Evolutionary conservation across 371 early-diverging fungal species (phyloP), one percentile per base, ranked within the genome.

Genomic region (Racocetra persica): DNA sequence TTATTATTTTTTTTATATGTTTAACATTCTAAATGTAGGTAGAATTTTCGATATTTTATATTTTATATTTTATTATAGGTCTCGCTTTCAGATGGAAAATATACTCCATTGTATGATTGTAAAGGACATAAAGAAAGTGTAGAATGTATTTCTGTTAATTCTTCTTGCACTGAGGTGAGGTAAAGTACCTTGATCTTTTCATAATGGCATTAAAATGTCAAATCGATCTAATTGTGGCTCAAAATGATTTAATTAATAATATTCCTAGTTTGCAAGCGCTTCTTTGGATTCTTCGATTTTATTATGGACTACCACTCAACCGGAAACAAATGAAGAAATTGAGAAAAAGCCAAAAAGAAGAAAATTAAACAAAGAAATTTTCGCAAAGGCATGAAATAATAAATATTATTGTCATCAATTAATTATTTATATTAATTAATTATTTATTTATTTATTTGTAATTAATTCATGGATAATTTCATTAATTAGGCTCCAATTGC

Each of bases 231-330:
- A 66, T 69, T 69, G 13, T 45, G 45, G 0, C 45, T 45, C 11
- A 32, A 5, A 20, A 41, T 41, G n/a, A 67, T 41, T 38, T n/a
- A 38, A 65, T 57, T 22, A 57, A 57, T 57, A 20, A 5, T 62
- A 38, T 77, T 81, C 80, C 22, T 86, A 94, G 88, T 89, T 98
- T 85, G 96, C 94, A 24, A 92, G 93, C 54, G 95, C 92, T 36
- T 94, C 96, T 11, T 89, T 89, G 41, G 98, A 97, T 86, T 88
- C 92, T 16, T 88, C 91, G 2, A 89, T 98, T 82, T 90, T 92
- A 80, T 82, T 97, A 26, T 97, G 95, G 95, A 87, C 91, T 36
- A 90, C 91, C 74, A 85, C 84, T 24, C 84, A 86, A 62, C 90
- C 93, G 14, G 84, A 79, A 13, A 87, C 90, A 71, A 91, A 92